Evolutionary conservation across 2,329 filamentous ascomycete species (phyloP).

Genomic region (Monosporascus sp.): DNA sequence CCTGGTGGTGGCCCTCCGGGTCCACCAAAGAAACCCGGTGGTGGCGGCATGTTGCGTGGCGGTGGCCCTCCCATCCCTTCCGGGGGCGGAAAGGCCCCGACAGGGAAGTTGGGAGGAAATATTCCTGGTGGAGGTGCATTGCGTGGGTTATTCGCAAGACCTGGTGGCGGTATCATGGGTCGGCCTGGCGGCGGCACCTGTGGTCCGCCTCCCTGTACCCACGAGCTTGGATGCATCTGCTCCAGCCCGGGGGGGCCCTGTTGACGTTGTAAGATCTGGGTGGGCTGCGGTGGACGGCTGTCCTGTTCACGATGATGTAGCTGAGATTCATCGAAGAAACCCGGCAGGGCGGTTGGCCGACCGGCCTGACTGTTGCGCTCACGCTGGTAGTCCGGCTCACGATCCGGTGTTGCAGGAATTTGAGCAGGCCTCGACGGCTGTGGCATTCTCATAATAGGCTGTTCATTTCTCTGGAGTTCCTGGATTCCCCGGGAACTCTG

Average conservation of each 20-base stretch:
- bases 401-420: conserved; percentile 41
- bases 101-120: conserved; percentile 58
- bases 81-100: conserved; percentile 43
- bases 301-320: conserved; percentile 47
- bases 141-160: conserved; percentile 40
- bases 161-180: conserved; percentile 58
- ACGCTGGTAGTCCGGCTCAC: conserved; percentile 42
- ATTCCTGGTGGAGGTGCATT: conserved; percentile 51
- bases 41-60: conserved; percentile 43
- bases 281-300: conserved; percentile 46
- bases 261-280: conserved; percentile 61
- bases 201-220: conserved; percentile 40
- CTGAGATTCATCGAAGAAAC: conserved; percentile 47
- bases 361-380: conserved; percentile 28
- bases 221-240: conserved; percentile 49
- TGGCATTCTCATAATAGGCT: conserved; percentile 46
- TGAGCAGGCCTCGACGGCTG: conserved; percentile 47
- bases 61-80: conserved; percentile 43
- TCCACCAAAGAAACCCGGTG: conserved; percentile 52
- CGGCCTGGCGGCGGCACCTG: conserved; percentile 41
- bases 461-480: conserved; percentile 47
- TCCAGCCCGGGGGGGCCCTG: conserved; percentile 52
- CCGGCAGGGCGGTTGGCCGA: conserved; percentile 36
- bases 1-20: conserved; percentile 37
- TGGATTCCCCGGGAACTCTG: conserved; percentile 45